Conservation (phyloP, 805 yeast species). For the Yarrowia osloensis region DNA sequence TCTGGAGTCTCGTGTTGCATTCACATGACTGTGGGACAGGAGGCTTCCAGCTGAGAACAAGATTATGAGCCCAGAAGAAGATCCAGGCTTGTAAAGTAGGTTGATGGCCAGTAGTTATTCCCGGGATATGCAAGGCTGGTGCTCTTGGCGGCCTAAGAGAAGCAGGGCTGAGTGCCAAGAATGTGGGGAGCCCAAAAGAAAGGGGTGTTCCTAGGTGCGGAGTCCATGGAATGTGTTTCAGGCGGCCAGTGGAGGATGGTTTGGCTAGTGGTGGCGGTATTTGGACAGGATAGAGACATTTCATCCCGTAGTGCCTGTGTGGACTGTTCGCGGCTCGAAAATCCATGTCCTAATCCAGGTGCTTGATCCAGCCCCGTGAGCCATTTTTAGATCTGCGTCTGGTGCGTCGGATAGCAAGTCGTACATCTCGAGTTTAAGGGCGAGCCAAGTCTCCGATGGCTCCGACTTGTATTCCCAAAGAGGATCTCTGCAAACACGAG, state of each 20-base stretch:
- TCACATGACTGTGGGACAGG: neutral
- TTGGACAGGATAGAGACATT: too few species aligned
- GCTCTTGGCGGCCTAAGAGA: slow-evolving; percentile 19
- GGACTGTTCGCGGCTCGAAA: too few species aligned
- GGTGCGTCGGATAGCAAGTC: neutral
- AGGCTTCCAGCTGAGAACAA: neutral
- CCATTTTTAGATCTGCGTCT: slow-evolving; percentile 14
- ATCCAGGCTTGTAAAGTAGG: neutral
- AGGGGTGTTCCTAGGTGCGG: neutral
- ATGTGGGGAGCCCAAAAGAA: slow-evolving; percentile 19
- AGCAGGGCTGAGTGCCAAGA: slow-evolving; percentile 29
- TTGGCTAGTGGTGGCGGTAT: neutral
- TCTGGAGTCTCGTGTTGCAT: neutral
- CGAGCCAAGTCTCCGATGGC: slow-evolving; percentile 11
- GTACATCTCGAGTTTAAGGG: neutral
- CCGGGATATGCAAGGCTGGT: slow-evolving; percentile 29
- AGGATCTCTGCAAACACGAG: neutral
- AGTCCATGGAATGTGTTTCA: neutral
- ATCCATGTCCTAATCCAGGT: neutral
- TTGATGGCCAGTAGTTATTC: slow-evolving; percentile 7
- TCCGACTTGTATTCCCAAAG: slow-evolving; percentile 5
- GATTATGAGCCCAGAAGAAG: neutral
- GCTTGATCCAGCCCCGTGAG: slow-evolving; percentile 15
- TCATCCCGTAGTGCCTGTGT: too few species aligned
- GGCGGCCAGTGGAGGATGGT: neutral